Conservation (phyloP, 2,329 filamentous ascomycete species). For the Metarhizium anisopliae region DNA sequence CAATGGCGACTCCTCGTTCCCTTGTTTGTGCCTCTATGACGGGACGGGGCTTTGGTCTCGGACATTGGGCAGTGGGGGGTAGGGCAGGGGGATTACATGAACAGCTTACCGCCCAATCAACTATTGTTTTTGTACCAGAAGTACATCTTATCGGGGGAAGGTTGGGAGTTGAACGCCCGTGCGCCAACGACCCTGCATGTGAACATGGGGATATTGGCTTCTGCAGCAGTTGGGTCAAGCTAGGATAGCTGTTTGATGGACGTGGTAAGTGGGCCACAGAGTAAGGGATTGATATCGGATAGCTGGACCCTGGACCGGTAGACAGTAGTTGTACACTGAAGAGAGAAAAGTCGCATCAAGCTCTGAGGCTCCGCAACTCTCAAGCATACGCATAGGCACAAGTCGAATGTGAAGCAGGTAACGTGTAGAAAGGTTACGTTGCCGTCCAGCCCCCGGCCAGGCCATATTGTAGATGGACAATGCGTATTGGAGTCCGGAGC, state of each 20-base stretch:
- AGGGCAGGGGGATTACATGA: neutral
- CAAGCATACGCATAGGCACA: neutral
- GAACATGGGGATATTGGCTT: neutral
- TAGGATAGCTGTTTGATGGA: slow-evolving; percentile 2
- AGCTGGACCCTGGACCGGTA: neutral
- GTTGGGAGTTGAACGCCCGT: neutral
- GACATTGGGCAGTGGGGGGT: neutral
- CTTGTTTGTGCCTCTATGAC: neutral
- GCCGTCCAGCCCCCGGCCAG: neutral
- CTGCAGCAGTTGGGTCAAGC: neutral
- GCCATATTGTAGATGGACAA: neutral
- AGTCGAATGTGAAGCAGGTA: neutral
- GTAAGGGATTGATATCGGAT: neutral
- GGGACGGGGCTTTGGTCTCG: neutral
- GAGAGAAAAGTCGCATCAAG: slow-evolving; percentile 6
- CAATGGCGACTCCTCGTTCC: neutral
- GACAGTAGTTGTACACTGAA: slow-evolving; percentile 7
- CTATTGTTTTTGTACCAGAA: neutral
- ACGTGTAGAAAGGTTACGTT: neutral
- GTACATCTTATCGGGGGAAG: neutral
- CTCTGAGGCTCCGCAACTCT: neutral
- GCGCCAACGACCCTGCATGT: neutral
- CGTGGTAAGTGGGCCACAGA: neutral
- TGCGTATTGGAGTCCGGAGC: neutral
- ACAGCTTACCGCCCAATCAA: neutral